A percentile compares a stretch with the other conserved stretches of the same genome.
These are phyloP conservation scores for Botrytis pseudocinerea DNA, from an alignment of 2,329 filamentous ascomycete species.

Conservation along the genomic window DNA sequence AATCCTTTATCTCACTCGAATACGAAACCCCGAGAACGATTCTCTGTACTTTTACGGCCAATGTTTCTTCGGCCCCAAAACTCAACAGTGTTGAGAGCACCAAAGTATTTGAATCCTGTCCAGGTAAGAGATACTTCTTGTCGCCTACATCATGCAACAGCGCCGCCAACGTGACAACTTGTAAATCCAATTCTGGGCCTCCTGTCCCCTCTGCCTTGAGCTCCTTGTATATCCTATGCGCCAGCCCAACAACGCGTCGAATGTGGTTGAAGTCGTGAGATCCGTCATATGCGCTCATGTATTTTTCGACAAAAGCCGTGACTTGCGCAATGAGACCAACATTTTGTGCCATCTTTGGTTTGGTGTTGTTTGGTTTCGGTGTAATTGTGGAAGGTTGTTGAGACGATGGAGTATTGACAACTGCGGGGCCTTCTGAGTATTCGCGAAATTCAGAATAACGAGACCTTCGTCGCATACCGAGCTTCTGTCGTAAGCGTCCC, in stretches of 20 bases:
- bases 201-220: slow-evolving; percentile 32
- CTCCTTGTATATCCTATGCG: slow-evolving; percentile 46
- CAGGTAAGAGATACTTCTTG: slow-evolving; percentile 48
- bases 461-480: slow-evolving; percentile 37
- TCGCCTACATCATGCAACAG: slow-evolving; percentile 90
- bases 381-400: slow-evolving; percentile 10
- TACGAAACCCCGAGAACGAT: slow-evolving; percentile 82
- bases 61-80: slow-evolving; percentile 56
- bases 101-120: slow-evolving; percentile 57
- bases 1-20: slow-evolving; percentile 70
- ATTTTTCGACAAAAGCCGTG: slow-evolving; percentile 64
- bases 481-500: slow-evolving; percentile 36
- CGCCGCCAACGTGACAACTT: slow-evolving; percentile 61
- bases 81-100: slow-evolving; percentile 58
- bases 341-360: slow-evolving; percentile 31
- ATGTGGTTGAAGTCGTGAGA: slow-evolving; percentile 91
- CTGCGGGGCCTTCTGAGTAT: slow-evolving; percentile 28
- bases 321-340: slow-evolving; percentile 50
- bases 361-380: slow-evolving; percentile 28
- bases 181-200: slow-evolving; percentile 53
- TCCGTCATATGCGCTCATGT: slow-evolving; percentile 77
- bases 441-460: slow-evolving; percentile 39
- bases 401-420: slow-evolving; percentile 20
- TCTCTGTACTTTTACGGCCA: slow-evolving; percentile 69
- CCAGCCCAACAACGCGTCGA: slow-evolving; percentile 72